Evolutionary conservation across 2,329 filamentous ascomycete species (phyloP).

Genomic region (Colletotrichum caudatum): DNA sequence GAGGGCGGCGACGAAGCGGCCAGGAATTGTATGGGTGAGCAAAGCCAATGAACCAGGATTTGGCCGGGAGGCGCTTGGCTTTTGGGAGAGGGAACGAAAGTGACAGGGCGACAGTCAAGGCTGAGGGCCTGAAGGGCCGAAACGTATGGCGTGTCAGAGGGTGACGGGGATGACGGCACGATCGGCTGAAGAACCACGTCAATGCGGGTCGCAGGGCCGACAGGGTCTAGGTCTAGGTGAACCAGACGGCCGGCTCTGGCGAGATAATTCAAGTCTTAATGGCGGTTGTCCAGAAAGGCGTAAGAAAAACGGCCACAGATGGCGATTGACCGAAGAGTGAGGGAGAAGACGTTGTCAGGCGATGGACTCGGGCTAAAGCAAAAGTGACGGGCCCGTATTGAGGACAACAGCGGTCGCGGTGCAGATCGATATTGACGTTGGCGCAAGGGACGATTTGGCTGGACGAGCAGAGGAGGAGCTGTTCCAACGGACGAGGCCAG

Average conservation of each 20-base stretch:
- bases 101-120: conserved; percentile 26
- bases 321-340: background rate
- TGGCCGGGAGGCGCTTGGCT: conserved; percentile 32
- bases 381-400: background rate
- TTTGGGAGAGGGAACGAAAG: conserved; percentile 36
- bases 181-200: conserved; percentile 37
- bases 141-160: conserved; percentile 43
- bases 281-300: conserved; percentile 10
- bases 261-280: background rate
- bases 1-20: conserved; percentile 24
- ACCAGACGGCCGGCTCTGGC: conserved; percentile 24
- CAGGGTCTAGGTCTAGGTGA: conserved; percentile 27
- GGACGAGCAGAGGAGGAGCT: conserved; percentile 7
- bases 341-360: background rate
- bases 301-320: conserved; percentile 2
- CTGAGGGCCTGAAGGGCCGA: conserved; percentile 29
- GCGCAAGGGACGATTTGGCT: conserved; percentile 1
- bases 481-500: background rate
- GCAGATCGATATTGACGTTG: conserved; percentile 12
- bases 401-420: conserved; percentile 6
- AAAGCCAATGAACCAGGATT: conserved; percentile 30
- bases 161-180: conserved; percentile 37
- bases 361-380: conserved; percentile 14
- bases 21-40: conserved; percentile 26
- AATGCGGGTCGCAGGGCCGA: conserved; percentile 35